A percentile compares a stretch with the other conserved stretches of the same genome.
Evolutionary conservation across 192 early-diverging fungal genomes (phyloP).

Genomic region (Allomyces javanicus): DNA sequence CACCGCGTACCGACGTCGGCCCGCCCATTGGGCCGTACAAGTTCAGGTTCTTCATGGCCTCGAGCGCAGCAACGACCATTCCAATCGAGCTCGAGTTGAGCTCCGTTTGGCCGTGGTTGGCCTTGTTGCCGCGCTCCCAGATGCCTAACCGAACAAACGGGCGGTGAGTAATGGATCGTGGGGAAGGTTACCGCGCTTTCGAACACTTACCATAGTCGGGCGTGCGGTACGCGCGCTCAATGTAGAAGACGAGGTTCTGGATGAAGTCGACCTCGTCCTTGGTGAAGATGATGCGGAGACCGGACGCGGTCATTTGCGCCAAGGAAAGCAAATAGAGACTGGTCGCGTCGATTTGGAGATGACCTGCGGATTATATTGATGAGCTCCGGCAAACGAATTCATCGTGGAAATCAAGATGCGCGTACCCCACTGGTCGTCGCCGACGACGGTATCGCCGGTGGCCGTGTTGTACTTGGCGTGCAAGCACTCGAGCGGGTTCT

Average conservation of each 20-base stretch:
- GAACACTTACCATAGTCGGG: conserved; percentile 3
- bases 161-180: not conserved
- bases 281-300: conserved; percentile 54
- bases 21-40: conserved; percentile 65
- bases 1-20: conserved; percentile 33
- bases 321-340: conserved; percentile 56
- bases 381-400: not conserved
- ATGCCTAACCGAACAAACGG: conserved; percentile 27
- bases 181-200: conserved; percentile 2
- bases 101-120: conserved; percentile 68
- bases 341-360: conserved; percentile 77
- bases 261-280: conserved; percentile 68
- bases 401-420: not conserved
- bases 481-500: conserved; percentile 46
- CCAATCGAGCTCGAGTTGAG: conserved; percentile 74
- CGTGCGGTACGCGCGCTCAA: conserved; percentile 29
- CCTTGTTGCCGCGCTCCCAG: conserved; percentile 78
- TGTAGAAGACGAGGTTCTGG: conserved; percentile 77
- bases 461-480: conserved; percentile 77
- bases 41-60: conserved; percentile 69
- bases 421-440: conserved; percentile 52
- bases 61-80: conserved; percentile 67
- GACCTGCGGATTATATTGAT: conserved; percentile 10
- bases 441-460: conserved; percentile 67
- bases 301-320: conserved; percentile 66